A percentile compares a stretch with the other conserved stretches of the same genome.
These are phyloP conservation scores for Cyphellophora attinorum DNA, from an alignment of 2,329 filamentous ascomycete genomes.

Conservation along the genomic window DNA sequence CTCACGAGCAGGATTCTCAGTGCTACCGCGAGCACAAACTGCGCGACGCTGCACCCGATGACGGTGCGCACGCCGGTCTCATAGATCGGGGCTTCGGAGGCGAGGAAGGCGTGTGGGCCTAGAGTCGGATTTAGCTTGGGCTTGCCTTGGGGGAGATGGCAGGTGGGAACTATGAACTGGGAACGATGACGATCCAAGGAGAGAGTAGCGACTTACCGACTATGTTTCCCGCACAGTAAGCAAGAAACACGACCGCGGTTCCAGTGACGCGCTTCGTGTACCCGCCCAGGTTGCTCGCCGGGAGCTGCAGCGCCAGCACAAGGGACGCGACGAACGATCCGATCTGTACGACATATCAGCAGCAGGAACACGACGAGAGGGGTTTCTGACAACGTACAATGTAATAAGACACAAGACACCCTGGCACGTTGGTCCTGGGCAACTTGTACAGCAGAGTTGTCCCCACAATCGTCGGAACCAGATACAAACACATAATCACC, in stretches of 20 bases:
- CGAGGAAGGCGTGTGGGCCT: conserved; percentile 36
- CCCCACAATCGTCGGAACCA: conserved; percentile 43
- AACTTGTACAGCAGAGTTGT: conserved; percentile 38
- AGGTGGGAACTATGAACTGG: conserved; percentile 29
- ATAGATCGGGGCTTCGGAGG: conserved; percentile 29
- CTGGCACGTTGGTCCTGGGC: conserved; percentile 28
- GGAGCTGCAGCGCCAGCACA: conserved; percentile 22
- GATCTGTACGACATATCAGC: too few relatives aligned
- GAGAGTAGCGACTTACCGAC: too few relatives aligned
- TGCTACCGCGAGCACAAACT: conserved; percentile 20
- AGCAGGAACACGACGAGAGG: conserved; percentile 14
- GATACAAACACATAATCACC: conserved; percentile 42
- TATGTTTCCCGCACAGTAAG: conserved; percentile 35
- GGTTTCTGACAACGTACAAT: conserved; percentile 23
- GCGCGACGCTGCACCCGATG: conserved; percentile 16
- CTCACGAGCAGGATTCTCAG: conserved; percentile 14
- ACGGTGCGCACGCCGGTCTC: conserved; percentile 20
- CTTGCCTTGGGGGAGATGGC: conserved; percentile 31
- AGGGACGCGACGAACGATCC: conserved; percentile 25
- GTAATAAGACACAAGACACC: conserved; percentile 41
- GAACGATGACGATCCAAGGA: conserved; percentile 37
- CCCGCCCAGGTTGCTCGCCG: conserved; percentile 31
- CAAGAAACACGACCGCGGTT: conserved; percentile 34
- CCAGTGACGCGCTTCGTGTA: conserved; percentile 40
- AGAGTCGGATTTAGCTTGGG: conserved; percentile 31